Percentiles rank a stretch among this genome's conserved stretches.
These are phyloP conservation scores for Caryopteris hybrid DNA, from an alignment of 305 asterid genomes.

Conservation along the genomic window DNA sequence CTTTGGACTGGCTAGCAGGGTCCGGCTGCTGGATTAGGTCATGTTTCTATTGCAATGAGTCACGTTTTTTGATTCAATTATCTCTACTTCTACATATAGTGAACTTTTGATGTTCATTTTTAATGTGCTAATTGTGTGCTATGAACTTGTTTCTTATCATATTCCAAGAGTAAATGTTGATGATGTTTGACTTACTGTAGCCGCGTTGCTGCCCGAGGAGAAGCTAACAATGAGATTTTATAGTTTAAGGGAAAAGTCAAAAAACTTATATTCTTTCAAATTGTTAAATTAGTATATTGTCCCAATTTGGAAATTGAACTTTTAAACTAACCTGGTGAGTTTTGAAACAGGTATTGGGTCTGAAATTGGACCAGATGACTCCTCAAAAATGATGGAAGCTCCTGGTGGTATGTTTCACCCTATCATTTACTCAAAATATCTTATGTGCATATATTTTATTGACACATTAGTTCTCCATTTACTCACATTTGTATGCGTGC, in stretches of 20 bases:
- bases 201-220: slow-evolving; percentile 98
- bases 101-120: too few species aligned
- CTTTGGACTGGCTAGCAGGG: slow-evolving; percentile 92
- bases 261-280: neutral
- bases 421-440: too few species aligned
- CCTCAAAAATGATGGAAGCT: slow-evolving; percentile 99
- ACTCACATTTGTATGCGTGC: too few species aligned
- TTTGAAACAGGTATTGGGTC: slow-evolving; percentile 73
- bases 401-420: slow-evolving; percentile 65
- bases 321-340: slow-evolving; percentile 18
- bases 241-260: slow-evolving; percentile 89
- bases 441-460: too few species aligned
- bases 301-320: slow-evolving; percentile 6
- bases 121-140: too few species aligned
- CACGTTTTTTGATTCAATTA: slow-evolving; percentile 14
- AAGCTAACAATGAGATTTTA: slow-evolving; percentile 95
- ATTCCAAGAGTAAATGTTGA: slow-evolving; percentile 92
- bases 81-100: too few species aligned
- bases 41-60: slow-evolving; percentile 79
- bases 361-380: slow-evolving; percentile 96
- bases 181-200: slow-evolving; percentile 93
- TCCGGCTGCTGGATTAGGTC: slow-evolving; percentile 73
- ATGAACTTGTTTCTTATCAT: slow-evolving; percentile 10
- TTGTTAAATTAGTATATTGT: neutral
- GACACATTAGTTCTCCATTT: too few species aligned